Conservation (phyloP, 2,329 filamentous ascomycete species). For the Metarhizium brunneum region DNA sequence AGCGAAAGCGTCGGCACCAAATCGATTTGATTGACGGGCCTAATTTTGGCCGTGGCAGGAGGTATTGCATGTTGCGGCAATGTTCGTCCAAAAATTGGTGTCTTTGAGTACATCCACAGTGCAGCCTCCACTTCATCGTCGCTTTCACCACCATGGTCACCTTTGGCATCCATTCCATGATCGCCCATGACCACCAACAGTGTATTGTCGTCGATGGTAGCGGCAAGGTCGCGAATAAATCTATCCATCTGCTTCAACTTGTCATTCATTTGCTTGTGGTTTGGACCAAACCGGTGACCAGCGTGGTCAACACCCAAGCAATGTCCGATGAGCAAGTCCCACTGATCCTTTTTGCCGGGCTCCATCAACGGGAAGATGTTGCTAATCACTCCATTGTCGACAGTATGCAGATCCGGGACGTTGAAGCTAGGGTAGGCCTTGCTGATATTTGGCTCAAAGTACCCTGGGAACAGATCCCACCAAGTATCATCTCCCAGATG, state of each 20-base stretch:
- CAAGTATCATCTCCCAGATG: conserved; percentile 98
- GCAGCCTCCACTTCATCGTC: conserved; percentile 93
- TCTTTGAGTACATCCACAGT: conserved; percentile 97
- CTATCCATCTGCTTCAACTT: conserved; percentile 89
- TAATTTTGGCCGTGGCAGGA: conserved; percentile 64
- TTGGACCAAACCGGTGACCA: conserved; percentile 88
- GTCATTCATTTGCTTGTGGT: conserved; percentile 82
- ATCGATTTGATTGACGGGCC: conserved; percentile 79
- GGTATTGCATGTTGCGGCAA: conserved; percentile 47
- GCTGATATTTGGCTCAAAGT: conserved; percentile 82
- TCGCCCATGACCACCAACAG: conserved; percentile 96
- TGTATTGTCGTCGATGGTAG: conserved; percentile 71
- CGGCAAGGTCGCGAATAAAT: conserved; percentile 64
- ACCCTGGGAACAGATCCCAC: conserved; percentile 86
- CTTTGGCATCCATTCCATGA: conserved; percentile 95
- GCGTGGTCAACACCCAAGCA: conserved; percentile 95
- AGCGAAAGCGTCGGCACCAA: conserved; percentile 86
- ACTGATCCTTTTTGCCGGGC: conserved; percentile 54
- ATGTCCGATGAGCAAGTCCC: conserved; percentile 94
- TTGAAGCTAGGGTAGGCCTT: conserved; percentile 94
- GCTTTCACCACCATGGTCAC: conserved; percentile 96
- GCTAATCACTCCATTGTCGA: conserved; percentile 89
- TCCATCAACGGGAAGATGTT: conserved; percentile 80
- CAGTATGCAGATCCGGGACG: conserved; percentile 93
- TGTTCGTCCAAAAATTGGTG: conserved; percentile 71